Evolutionary conservation across 495 filamentous ascomycete genomes (phyloP), one percentile per base, ranked within the genome.

Genomic region (Tuber microsphaerosporum): DNA sequence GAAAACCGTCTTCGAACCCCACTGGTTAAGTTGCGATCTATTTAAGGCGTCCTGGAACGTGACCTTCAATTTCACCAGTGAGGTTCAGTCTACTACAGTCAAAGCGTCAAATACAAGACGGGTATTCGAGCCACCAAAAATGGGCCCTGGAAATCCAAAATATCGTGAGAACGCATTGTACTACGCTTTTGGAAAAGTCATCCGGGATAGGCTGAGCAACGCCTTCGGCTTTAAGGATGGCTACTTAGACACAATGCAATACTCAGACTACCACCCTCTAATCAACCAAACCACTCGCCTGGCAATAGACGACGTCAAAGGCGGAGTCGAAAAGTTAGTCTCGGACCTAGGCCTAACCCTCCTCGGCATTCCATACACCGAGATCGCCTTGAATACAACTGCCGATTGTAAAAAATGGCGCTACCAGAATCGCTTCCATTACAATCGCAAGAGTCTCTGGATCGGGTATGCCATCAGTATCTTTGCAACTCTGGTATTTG

Each of bases 281-380:
- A n/a, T 61, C 51, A 61, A 61, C n/a, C 10, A 1, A n/a, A 61
- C 51, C 12, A 61, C 51, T 2, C 51, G 51, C n/a, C 1, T 61
- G 10, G 51, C 51, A 61, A 61, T 61, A 61, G 2, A 61, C n/a
- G n/a, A 61, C 12, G 51, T 61, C n/a, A 31, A 61, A 61, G 51
- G 51, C 26, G 51, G 51, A 31, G 51, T 61, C 51, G 51, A 61
- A 61, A 61, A 61, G 74, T 10, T 69, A 44, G 39, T 75, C 70
- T 61, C 10, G 9, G 44, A 61, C 22, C 42, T 79, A 46, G 42
- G 44, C 0, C 69, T 78, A 17, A 72, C 76, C 8, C 70, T 78
- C 34, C 70, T 79, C 31, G 61, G 45, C 2, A 43, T 69, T 34
- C 65, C n/a, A n/a, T 68, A 61, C 19, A n/a, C 78, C 34, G 43